Evolutionary conservation across 805 yeast genomes (phyloP).

Genomic region (Brettanomyces anomalus): DNA sequence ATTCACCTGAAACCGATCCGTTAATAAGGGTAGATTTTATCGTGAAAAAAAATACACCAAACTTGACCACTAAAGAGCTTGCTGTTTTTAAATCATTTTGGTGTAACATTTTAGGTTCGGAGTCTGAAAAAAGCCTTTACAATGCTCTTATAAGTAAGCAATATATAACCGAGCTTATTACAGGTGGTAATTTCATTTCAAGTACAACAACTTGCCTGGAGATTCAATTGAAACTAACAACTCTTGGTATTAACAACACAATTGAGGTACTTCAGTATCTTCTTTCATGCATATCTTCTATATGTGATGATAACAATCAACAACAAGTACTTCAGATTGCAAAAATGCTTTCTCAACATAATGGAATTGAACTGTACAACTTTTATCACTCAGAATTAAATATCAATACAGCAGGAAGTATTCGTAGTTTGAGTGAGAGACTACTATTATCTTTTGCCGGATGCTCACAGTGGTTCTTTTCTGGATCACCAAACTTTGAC

Average conservation of each 20-base stretch:
- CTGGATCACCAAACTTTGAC: conserved; percentile 30
- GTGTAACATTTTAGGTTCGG: conserved; percentile 59
- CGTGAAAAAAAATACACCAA: conserved; percentile 2
- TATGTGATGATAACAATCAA: conserved; percentile 4
- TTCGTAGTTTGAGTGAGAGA: conserved; percentile 29
- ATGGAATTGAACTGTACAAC: conserved; percentile 36
- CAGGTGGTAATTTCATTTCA: conserved; percentile 24
- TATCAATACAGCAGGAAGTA: conserved; percentile 38
- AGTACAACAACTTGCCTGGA: conserved; percentile 24
- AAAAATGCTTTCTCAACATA: conserved; percentile 36
- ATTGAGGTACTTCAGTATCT: conserved; percentile 26
- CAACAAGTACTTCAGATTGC: conserved; percentile 23
- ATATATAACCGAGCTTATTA: conserved; percentile 30
- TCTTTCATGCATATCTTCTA: conserved; percentile 23
- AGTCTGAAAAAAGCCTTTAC: conserved; percentile 42
- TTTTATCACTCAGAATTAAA: conserved; percentile 33
- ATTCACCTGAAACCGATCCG: conserved; percentile 23
- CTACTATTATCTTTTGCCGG: conserved; percentile 29
- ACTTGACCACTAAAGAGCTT: conserved; percentile 15
- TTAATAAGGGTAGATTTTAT: conserved; percentile 37
- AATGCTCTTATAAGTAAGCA: conserved; percentile 27
- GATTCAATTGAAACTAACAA: conserved; percentile 42
- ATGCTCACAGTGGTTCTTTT: conserved; percentile 32
- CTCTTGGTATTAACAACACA: conserved; percentile 33
- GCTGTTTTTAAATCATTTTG: conserved; percentile 33